Base-by-base conservation (phyloP, 768 basidiomycete genomes). In the Naganishia onofrii region DNA sequence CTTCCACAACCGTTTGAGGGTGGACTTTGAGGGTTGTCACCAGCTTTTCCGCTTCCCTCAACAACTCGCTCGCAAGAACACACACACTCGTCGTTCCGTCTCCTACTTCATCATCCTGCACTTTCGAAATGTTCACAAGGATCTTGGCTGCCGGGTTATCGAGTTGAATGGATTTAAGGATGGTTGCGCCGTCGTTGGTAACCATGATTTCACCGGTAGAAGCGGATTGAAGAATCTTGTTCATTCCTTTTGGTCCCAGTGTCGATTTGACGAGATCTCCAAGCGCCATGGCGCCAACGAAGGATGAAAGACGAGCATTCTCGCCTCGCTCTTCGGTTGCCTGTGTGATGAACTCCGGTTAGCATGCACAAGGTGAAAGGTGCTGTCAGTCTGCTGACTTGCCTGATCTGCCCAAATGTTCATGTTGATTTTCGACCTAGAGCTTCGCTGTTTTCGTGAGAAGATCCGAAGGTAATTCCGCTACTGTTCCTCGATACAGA, bases 111-210 rank as follows among this genome's bases (percentile, higher is more conserved):
- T 99, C 96, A 79, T 99, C 96, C 83, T 98, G 96, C n/a, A 98
- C 95, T 80, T 99, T 99, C 0, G 93, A 95, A 82, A 99, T 98
- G 82, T 99, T 98, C 76, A 99, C 96, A 67, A 99, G 86, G 80
- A 99, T 97, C 85, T 99, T 99, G 48, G 96, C 96, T 1, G 95
- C 95, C 5, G 96, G 92, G 80, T 99, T 98, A 82, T 99, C 96
- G 73, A 99, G 88, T 76, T 93, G 90, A 76, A 99, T 98, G 57
- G 91, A 89, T 81, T 97, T 98, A 69, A 99, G 87, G 76, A 98
- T 99, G 56, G 96, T 98, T 3, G 96, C 96, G 4, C 96, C 96
- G 80, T 99, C 96, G 82, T 99, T 99, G 13, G 96, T 99, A 58
- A 99, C 95, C 73, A 89, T 96, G 76, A 99, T 91, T 32, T 93